Evolutionary conservation across 306 rosid species (phyloP), one percentile per base, ranked within the genome.

Genomic region (Cicer pinnatifidum): DNA sequence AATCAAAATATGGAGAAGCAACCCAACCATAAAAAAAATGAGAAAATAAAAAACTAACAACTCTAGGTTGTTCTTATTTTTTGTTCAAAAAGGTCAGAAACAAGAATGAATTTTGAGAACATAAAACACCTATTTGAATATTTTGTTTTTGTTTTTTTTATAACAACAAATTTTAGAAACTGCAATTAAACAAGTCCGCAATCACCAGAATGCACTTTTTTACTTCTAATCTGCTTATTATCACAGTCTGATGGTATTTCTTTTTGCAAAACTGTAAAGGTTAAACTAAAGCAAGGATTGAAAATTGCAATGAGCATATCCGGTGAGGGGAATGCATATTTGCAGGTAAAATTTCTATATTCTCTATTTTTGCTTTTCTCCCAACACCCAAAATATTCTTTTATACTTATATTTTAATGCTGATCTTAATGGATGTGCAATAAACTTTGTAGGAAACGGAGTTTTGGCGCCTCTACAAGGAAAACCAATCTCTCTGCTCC

Each of bases 241-340:
- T 57, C 69, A 54, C 19, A 47, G 28, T 66, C 52, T 62, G 64
- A 75, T 67, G 8, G 9, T 45, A 46, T 71, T 67, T 83, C 53
- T 59, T 45, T 45, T 7, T 76, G 69, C 70, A 57, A 56, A 74
- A 71, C 17, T 75, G 65, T 80, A 19, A 75, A 94, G 99, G 99
- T 94, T 72, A 94, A 91, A 81, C 86, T 94, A 54, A 94, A 94
- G 82, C 97, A 94, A 85, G 99, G 97, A 12, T 79, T 94, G 78
- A 94, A 86, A 88, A 69, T 78, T 61, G 97, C 96, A 28, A 94
- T 94, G 97, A 84, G 85, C 82, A 87, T 94, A 76, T 91, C 99
- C 5, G 79, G 86, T 5, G 96, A 94, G 75, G 99, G 99, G 69
- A 94, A 94, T 54, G 85, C 86, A 52, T 94, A 91, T 86, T 82